Conservation (phyloP, 306 rosid species). For the Betula pendula region DNA sequence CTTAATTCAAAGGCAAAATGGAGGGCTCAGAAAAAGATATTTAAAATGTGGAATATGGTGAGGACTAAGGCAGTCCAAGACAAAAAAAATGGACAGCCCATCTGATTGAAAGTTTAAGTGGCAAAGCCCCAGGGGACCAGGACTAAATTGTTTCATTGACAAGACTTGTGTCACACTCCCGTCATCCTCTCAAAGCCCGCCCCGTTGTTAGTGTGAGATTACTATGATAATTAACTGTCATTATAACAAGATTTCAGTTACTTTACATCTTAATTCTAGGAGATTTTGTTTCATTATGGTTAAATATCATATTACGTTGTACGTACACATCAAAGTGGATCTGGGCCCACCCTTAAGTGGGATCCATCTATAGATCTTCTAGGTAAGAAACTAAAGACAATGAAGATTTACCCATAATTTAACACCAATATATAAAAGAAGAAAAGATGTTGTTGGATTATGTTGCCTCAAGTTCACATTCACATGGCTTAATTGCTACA, state of each 20-base stretch:
- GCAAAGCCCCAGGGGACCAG: conserved; percentile 26
- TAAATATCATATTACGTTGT: conserved; percentile 55
- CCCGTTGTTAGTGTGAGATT: conserved; percentile 30
- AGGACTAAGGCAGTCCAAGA: conserved; percentile 65
- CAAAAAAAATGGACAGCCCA: conserved; percentile 61
- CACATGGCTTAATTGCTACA: conserved; percentile 50
- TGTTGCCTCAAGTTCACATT: conserved; percentile 44
- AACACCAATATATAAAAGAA: conserved; percentile 28
- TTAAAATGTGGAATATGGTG: conserved; percentile 47
- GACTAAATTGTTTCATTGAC: conserved; percentile 33
- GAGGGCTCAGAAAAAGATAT: conserved; percentile 38
- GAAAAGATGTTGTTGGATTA: conserved; percentile 49
- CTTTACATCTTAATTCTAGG: conserved; percentile 58
- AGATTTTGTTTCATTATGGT: conserved; percentile 41
- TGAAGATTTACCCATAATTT: conserved; percentile 35
- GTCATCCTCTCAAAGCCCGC: conserved; percentile 27
- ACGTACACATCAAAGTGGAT: conserved; percentile 64
- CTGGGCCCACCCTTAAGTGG: conserved; percentile 58
- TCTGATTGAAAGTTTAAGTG: conserved; percentile 44
- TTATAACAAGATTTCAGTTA: conserved; percentile 51
- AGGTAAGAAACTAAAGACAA: conserved; percentile 49
- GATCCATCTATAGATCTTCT: conserved; percentile 37
- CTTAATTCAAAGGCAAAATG: conserved; percentile 66
- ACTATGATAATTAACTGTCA: conserved; percentile 42
- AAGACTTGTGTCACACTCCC: conserved; percentile 34